Conservation (phyloP, 305 asterid species). For the Coffea humblotiana region DNA sequence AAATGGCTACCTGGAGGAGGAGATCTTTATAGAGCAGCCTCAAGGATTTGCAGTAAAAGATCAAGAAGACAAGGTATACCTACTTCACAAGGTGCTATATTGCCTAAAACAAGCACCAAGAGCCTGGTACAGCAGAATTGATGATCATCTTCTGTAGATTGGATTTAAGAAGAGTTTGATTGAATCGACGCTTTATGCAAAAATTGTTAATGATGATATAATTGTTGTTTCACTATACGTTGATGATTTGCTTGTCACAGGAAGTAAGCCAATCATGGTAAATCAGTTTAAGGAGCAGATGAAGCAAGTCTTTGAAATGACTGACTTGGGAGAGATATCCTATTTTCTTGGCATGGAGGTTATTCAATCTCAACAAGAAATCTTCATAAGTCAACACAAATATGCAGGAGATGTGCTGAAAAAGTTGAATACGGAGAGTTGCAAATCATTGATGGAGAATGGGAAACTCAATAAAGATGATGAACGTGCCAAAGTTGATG, state of each 20-base stretch:
- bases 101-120: background rate
- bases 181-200: background rate
- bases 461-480: background rate
- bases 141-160: background rate
- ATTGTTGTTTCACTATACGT: background rate
- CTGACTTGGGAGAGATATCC: background rate
- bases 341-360: conserved; percentile 8
- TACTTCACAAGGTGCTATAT: background rate
- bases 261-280: background rate
- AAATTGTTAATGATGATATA: background rate
- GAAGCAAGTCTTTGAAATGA: conserved; percentile 2
- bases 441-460: background rate
- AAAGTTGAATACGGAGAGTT: background rate
- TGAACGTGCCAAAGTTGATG: background rate
- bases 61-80: no score
- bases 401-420: background rate
- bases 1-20: background rate
- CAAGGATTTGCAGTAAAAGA: background rate
- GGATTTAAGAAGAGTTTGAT: background rate
- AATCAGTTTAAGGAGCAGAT: background rate
- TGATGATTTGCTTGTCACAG: conserved; percentile 2
- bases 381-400: background rate
- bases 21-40: background rate
- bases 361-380: background rate
- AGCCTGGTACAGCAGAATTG: background rate